Conservation (phyloP, 345 rosid genomes). For the Hevea brasiliensis region DNA sequence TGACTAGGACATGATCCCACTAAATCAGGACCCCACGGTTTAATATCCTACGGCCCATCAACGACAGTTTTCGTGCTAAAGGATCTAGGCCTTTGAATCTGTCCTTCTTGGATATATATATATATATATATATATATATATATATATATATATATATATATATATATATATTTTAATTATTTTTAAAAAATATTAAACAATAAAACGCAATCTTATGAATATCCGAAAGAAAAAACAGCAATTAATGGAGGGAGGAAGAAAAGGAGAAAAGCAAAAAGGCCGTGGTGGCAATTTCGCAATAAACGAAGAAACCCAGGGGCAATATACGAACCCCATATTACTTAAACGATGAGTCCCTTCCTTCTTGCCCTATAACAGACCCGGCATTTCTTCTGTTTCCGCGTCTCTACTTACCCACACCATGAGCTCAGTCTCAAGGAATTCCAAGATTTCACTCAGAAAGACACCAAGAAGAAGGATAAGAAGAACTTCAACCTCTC, state of each 20-base stretch:
- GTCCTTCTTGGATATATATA: background rate
- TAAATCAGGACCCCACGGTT: slow-evolving; percentile 2
- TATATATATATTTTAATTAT: too few species aligned
- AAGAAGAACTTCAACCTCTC: slow-evolving; percentile 2
- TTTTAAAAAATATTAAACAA: too few species aligned
- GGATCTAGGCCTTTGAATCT: slow-evolving; percentile 11
- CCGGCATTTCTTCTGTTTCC: slow-evolving; percentile 3
- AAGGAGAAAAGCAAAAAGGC: slow-evolving; percentile 9
- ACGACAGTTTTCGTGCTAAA: background rate
- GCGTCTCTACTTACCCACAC: background rate
- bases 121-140: too few species aligned
- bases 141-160: too few species aligned
- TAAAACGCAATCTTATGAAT: too few species aligned
- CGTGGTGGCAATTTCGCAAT: slow-evolving; percentile 43
- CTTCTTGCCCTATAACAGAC: background rate
- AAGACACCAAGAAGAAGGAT: slow-evolving; percentile 13
- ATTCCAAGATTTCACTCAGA: slow-evolving; percentile 24
- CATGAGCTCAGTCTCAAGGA: slow-evolving; percentile 33
- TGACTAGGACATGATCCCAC: slow-evolving; percentile 11
- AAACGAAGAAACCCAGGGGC: slow-evolving; percentile 25
- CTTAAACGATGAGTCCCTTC: slow-evolving; percentile 38
- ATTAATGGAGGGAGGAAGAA: background rate
- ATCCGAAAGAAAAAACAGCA: too few species aligned
- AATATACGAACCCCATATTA: slow-evolving; percentile 25
- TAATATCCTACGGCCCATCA: slow-evolving; percentile 10